phyloP scores from a whole-genome alignment of 805 yeast genomes.

The Saccharomyces paradoxus region DNA sequence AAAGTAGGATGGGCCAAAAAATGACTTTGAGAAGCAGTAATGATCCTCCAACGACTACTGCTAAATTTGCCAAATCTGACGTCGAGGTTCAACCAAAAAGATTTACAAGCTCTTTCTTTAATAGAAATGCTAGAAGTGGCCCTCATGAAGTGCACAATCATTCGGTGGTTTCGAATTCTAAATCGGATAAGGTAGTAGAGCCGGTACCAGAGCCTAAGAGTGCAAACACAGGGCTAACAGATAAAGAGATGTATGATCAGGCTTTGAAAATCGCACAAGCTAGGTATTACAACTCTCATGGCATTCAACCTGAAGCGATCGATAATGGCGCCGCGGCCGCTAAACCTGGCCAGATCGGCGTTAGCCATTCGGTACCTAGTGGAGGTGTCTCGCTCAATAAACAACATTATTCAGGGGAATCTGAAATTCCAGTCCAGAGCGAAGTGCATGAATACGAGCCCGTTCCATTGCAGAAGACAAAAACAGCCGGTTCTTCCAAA shows the following conservation, averaged over 20 bases:
- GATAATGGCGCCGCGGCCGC: background rate
- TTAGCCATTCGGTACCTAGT: background rate
- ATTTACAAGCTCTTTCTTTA: constrained; percentile 4
- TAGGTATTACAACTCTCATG: constrained; percentile 22
- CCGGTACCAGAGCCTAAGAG: background rate
- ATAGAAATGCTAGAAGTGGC: constrained; percentile 1
- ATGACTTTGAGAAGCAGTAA: constrained; percentile 14
- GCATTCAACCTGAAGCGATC: background rate
- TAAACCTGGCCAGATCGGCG: background rate
- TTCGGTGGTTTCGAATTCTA: background rate
- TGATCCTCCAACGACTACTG: background rate
- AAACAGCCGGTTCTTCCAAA: background rate
- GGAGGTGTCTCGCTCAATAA: background rate
- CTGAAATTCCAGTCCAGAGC: background rate
- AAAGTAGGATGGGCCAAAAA: constrained; percentile 19
- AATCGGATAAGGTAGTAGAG: background rate
- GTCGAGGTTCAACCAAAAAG: background rate
- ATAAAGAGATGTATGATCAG: constrained; percentile 47
- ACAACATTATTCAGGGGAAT: background rate
- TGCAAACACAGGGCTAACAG: constrained; percentile 18
- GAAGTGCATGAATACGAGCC: background rate
- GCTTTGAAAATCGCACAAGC: constrained; percentile 52
- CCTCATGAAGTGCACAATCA: background rate
- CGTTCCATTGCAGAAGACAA: background rate
- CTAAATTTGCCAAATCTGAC: background rate